A percentile compares a stretch with the other conserved stretches of the same genome.
Evolutionary conservation across 2,329 filamentous ascomycete genomes (phyloP).

Genomic region (Neopestalotiopsis clavispora): DNA sequence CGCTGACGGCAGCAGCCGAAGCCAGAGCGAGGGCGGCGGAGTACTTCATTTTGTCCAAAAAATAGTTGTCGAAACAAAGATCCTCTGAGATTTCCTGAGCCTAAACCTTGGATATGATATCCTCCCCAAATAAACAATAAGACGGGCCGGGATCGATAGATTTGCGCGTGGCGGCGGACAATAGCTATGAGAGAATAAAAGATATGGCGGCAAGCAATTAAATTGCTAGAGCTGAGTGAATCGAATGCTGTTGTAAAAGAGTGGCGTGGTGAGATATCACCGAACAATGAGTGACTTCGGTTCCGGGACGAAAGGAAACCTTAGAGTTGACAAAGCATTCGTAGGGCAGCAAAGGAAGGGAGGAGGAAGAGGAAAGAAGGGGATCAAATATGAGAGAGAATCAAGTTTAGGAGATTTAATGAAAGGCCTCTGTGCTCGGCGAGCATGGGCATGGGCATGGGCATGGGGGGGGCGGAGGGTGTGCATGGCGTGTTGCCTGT

Average conservation of each 20-base stretch:
- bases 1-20: constrained; percentile 19
- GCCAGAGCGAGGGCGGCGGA: constrained; percentile 19
- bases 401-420: constrained; percentile 14
- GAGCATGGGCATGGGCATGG: background rate
- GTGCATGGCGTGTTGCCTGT: background rate
- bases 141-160: background rate
- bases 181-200: constrained; percentile 23
- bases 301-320: constrained; percentile 30
- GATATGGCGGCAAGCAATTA: constrained; percentile 29
- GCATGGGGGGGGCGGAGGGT: constrained; percentile 1
- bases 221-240: constrained; percentile 24
- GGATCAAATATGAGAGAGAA: constrained; percentile 14
- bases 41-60: constrained; percentile 21
- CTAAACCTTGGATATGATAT: background rate
- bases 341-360: background rate
- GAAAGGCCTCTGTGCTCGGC: background rate
- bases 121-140: constrained; percentile 1
- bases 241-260: constrained; percentile 31
- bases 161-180: constrained; percentile 13
- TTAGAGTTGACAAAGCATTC: constrained; percentile 19
- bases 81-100: background rate
- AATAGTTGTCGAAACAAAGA: too few relatives aligned
- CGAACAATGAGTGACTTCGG: constrained; percentile 36
- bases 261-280: constrained; percentile 36
- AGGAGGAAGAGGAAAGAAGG: constrained; percentile 5